These are phyloP conservation scores for Epichloe coenophiala DNA, from an alignment of 2,329 filamentous ascomycete species.

Conservation along the genomic window DNA sequence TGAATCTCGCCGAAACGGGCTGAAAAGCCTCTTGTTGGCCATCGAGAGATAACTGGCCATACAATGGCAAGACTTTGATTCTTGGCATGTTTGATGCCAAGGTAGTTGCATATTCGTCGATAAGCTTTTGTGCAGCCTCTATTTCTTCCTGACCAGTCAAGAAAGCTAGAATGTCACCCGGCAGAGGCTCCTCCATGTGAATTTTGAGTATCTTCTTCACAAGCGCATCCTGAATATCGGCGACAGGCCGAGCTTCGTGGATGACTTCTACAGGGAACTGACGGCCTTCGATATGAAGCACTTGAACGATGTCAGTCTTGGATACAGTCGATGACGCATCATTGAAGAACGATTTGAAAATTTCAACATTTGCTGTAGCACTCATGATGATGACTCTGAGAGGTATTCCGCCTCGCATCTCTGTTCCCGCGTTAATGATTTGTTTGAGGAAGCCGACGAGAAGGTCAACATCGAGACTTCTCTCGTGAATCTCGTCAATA, in stretches of 20 bases:
- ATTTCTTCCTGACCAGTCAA: slow-evolving; percentile 89
- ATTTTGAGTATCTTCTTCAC: slow-evolving; percentile 75
- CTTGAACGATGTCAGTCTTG: slow-evolving; percentile 19
- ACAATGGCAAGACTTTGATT: slow-evolving; percentile 63
- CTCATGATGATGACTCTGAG: slow-evolving; percentile 94
- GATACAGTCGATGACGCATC: slow-evolving; percentile 9
- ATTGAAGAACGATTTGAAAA: slow-evolving; percentile 62
- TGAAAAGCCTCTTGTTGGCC: slow-evolving; percentile 80
- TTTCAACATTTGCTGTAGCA: slow-evolving; percentile 81
- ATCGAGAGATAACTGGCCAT: slow-evolving; percentile 76
- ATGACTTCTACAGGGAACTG: slow-evolving; percentile 72
- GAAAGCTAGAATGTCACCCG: slow-evolving; percentile 87
- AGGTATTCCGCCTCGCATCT: slow-evolving; percentile 55
- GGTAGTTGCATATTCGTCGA: slow-evolving; percentile 64
- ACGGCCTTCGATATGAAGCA: slow-evolving; percentile 64
- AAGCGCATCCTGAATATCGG: slow-evolving; percentile 71
- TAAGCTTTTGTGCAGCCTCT: slow-evolving; percentile 62
- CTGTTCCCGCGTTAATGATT: slow-evolving; percentile 49
- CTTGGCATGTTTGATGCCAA: slow-evolving; percentile 65
- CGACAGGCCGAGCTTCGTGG: slow-evolving; percentile 60
- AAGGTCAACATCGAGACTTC: slow-evolving; percentile 87
- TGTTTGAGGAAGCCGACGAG: slow-evolving; percentile 78
- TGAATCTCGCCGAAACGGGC: slow-evolving; percentile 54
- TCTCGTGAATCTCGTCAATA: slow-evolving; percentile 94
- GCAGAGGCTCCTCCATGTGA: slow-evolving; percentile 76